phyloP scores from a whole-genome alignment of 2,329 filamentous ascomycete genomes.

The Cercospora citrullina region DNA sequence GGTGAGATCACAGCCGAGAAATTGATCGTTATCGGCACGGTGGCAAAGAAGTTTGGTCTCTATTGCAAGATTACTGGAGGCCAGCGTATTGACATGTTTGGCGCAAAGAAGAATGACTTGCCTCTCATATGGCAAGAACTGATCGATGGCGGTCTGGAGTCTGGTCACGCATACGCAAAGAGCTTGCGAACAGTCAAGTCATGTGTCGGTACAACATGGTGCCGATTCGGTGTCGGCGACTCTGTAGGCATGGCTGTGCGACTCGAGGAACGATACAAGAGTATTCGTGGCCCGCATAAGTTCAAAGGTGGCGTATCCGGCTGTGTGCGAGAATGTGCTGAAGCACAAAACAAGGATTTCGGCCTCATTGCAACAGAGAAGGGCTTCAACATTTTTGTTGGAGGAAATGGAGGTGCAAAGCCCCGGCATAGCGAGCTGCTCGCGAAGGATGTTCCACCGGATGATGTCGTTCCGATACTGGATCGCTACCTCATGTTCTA shows the following conservation, averaged over 20 bases:
- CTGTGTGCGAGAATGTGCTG: conserved; percentile 89
- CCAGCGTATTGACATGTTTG: conserved; percentile 91
- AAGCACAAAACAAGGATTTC: conserved; percentile 92
- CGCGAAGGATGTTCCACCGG: conserved; percentile 79
- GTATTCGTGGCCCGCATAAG: conserved; percentile 84
- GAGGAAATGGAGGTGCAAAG: conserved; percentile 83
- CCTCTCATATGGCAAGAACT: conserved; percentile 78
- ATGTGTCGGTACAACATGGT: conserved; percentile 90
- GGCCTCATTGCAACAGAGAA: conserved; percentile 90
- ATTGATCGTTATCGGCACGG: conserved; percentile 77
- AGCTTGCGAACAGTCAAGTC: conserved; percentile 86
- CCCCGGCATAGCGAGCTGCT: conserved; percentile 79
- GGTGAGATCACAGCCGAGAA: conserved; percentile 88
- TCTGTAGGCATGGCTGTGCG: conserved; percentile 88
- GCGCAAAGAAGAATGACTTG: conserved; percentile 83
- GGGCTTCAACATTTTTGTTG: conserved; percentile 90
- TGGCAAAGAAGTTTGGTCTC: conserved; percentile 78
- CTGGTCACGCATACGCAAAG: conserved; percentile 88
- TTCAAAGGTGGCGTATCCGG: conserved; percentile 82
- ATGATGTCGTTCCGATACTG: conserved; percentile 78
- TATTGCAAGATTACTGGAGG: conserved; percentile 93
- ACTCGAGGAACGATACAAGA: conserved; percentile 88
- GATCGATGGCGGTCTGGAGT: conserved; percentile 82
- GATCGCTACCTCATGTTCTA: conserved; percentile 93
- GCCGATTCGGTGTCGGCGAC: conserved; percentile 83